Base-by-base conservation (phyloP, 495 filamentous ascomycete species). In the Aspergillus heteromorphus region DNA sequence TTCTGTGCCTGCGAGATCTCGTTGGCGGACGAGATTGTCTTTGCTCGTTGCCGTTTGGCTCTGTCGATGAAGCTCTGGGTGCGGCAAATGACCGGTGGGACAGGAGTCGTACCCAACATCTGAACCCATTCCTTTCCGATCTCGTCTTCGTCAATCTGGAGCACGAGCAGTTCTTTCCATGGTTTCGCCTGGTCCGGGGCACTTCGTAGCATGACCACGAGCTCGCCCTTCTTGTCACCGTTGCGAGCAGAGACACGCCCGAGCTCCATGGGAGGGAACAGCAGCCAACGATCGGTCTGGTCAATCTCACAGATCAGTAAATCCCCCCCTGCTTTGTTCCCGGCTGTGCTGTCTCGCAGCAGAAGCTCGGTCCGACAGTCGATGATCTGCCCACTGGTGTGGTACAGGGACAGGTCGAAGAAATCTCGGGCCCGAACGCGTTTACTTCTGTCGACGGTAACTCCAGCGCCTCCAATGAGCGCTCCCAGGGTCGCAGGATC, bases 321-420 rank as follows among this genome's bases (percentile, higher is more conserved):
- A 67, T 99, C 93, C 2, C 91, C 89, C 10, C 76, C 70, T n/a
- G 60, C 59, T 4, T 70, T 75, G 36, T 73, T 73, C 55, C 83
- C 81, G 17, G 77, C 62, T 6, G 81, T 70, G 40, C 88, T 88
- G 65, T 97, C 93, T 65, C 93, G 82, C 41, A 92, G 76, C 9
- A 97, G 77, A 6, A 97, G 62, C 64, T 97, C 95, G n/a, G 95
- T 83, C 49, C 86, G 87, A 63, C 93, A 96, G 57, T 87, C 88
- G 18, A 97, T 77, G 36, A 88, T 75, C 61, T 97, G 91, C 0
- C 92, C 95, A 65, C 79, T 95, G 1, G 95, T 95, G 68, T 99
- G 93, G 53, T 80, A 79, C 2, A 99, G 68, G 55, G 92, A 84
- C 51, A 99, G 73, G 52, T 84, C 85, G 71, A 97, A 99, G 45